Evolutionary conservation across 139 green algal genomes (phyloP).

Genomic region (Chlamydomonas schloesseri): DNA sequence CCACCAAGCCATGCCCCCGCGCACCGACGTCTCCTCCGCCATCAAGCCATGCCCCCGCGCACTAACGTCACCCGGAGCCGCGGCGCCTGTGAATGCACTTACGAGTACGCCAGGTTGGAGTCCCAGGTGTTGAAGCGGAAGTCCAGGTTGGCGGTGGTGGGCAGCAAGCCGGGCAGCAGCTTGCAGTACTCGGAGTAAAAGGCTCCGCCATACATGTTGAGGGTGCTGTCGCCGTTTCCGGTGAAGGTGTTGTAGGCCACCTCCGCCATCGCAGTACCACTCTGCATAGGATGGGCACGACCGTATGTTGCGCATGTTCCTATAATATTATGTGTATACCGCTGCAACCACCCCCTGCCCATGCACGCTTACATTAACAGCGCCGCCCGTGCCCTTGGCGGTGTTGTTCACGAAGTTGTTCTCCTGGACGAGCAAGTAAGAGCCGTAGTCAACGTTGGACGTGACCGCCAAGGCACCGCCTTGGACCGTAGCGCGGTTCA

Average conservation of each 20-base stretch:
- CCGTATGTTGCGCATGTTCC: too few species aligned
- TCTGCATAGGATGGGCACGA: background rate
- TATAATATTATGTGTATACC: background rate
- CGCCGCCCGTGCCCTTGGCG: background rate
- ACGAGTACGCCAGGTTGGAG: too few species aligned
- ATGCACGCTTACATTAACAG: background rate
- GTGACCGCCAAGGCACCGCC: background rate
- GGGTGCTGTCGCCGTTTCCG: background rate
- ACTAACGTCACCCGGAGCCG: too few species aligned
- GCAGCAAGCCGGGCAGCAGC: background rate
- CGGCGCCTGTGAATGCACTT: too few species aligned
- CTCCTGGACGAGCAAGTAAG: background rate
- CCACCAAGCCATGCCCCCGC: too few species aligned
- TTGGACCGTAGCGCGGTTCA: background rate
- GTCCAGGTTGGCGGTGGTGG: background rate
- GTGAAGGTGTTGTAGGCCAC: slow-evolving; percentile 9
- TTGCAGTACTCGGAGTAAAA: background rate
- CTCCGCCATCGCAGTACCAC: background rate
- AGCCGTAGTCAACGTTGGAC: too few species aligned
- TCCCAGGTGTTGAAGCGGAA: too few species aligned
- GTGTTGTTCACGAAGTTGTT: background rate
- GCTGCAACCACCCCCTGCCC: too few species aligned
- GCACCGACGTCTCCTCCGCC: too few species aligned
- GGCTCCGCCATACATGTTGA: background rate
- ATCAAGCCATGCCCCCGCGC: too few species aligned